These are phyloP conservation scores for Penicillium canariense DNA, from an alignment of 495 filamentous ascomycete species.

Conservation along the genomic window DNA sequence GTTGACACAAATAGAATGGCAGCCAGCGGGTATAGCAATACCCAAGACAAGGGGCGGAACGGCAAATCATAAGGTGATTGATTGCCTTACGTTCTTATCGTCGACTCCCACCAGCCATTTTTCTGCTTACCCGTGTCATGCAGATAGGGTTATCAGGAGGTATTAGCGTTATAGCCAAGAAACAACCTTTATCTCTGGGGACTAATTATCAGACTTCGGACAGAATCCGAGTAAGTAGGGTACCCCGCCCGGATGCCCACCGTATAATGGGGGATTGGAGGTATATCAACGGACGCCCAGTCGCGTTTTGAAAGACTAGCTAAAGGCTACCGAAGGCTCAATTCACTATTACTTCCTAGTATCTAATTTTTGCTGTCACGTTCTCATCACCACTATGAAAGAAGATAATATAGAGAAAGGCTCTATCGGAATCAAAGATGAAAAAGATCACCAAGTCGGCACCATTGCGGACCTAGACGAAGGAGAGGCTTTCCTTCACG, in stretches of 20 bases:
- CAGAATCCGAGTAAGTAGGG: constrained; percentile 3
- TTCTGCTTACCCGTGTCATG: background rate
- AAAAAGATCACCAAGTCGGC: constrained; percentile 30
- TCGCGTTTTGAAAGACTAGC: background rate
- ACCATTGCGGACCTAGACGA: constrained; percentile 32
- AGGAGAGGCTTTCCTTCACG: constrained; percentile 32
- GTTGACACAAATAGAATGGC: too few species aligned
- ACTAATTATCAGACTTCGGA: background rate
- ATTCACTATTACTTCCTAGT: background rate
- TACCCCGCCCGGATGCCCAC: constrained; percentile 6
- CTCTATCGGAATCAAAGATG: constrained; percentile 9
- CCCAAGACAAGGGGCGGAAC: too few species aligned
- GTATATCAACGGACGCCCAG: background rate
- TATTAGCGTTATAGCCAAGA: background rate
- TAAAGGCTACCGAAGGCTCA: background rate
- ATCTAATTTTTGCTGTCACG: background rate
- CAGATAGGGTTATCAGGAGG: background rate
- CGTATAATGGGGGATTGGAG: background rate
- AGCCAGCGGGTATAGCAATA: too few species aligned
- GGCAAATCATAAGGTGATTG: too few species aligned
- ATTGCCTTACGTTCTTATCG: too few species aligned
- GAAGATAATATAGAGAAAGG: constrained; percentile 2
- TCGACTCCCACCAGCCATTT: background rate
- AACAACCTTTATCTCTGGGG: background rate
- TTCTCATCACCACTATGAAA: constrained; percentile 4